These are phyloP conservation scores for Oleoguttula mirabilis DNA, from an alignment of 495 filamentous ascomycete genomes.

Conservation along the genomic window DNA sequence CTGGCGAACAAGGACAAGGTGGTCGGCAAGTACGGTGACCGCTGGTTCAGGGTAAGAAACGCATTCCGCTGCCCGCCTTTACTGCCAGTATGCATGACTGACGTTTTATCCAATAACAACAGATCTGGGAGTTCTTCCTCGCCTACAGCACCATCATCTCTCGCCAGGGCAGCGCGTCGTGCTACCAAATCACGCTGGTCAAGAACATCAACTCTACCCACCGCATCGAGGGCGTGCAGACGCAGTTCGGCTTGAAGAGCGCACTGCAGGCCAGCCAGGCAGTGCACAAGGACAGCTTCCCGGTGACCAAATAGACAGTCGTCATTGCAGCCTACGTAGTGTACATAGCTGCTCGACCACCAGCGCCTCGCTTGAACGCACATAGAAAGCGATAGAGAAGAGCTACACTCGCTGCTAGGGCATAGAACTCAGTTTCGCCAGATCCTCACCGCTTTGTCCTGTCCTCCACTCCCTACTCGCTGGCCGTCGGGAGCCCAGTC, in stretches of 20 bases:
- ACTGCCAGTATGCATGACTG: not conserved
- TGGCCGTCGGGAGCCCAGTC: slow-evolving; percentile 85
- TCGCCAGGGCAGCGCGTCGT: slow-evolving; percentile 83
- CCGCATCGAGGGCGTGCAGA: slow-evolving; percentile 72
- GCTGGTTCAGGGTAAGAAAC: slow-evolving; percentile 95
- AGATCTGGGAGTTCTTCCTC: slow-evolving; percentile 99
- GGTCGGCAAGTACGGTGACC: slow-evolving; percentile 83
- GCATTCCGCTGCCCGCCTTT: not conserved
- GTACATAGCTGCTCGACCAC: not conserved
- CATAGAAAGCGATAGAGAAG: too few relatives aligned
- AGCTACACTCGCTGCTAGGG: too few relatives aligned
- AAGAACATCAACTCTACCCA: slow-evolving; percentile 98
- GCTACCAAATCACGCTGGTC: slow-evolving; percentile 89
- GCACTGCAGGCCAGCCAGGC: slow-evolving; percentile 39
- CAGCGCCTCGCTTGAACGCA: not conserved
- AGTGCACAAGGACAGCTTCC: slow-evolving; percentile 9
- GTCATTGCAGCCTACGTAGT: too few relatives aligned
- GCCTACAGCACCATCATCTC: slow-evolving; percentile 86
- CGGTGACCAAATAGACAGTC: slow-evolving; percentile 8
- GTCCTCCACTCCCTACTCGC: slow-evolving; percentile 77
- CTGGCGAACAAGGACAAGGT: slow-evolving; percentile 92
- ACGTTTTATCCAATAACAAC: slow-evolving; percentile 1
- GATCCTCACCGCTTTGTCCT: slow-evolving; percentile 79
- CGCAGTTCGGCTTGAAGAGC: slow-evolving; percentile 62
- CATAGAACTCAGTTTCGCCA: slow-evolving; percentile 63